Conservation (phyloP, 2,329 filamentous ascomycete species). For the Penicillium thymicola region DNA sequence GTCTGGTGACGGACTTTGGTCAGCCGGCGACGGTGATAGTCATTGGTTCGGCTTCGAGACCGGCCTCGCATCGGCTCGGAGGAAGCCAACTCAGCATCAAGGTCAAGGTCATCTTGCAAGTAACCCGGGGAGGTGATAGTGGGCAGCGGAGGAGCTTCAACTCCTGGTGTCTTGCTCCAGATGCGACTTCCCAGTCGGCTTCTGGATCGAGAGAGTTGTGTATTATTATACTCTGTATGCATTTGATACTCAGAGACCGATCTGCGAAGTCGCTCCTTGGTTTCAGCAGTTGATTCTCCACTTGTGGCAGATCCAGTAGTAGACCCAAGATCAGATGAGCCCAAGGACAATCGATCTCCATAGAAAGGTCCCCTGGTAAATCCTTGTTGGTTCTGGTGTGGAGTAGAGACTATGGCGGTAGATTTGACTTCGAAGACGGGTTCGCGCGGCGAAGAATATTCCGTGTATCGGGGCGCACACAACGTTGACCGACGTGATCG, state of each 20-base stretch:
- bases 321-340: constrained; percentile 1
- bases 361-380: constrained; percentile 9
- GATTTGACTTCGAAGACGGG: not conserved
- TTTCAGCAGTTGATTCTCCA: not conserved
- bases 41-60: constrained; percentile 24
- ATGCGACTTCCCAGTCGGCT: constrained; percentile 12
- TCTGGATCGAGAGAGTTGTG: constrained; percentile 14
- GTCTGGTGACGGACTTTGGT: constrained; percentile 14
- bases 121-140: constrained; percentile 20
- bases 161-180: constrained; percentile 17
- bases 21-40: constrained; percentile 18
- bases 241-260: constrained; percentile 14
- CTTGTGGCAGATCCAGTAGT: constrained; percentile 4
- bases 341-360: constrained; percentile 11
- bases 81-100: not conserved
- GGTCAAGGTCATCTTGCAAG: constrained; percentile 1
- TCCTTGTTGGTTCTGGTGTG: not conserved
- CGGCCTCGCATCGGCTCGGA: constrained; percentile 23
- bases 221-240: not conserved
- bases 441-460: constrained; percentile 14
- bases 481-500: constrained; percentile 21
- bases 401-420: not conserved
- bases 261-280: constrained; percentile 4
- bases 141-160: constrained; percentile 21
- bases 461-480: constrained; percentile 23